Evolutionary conservation across 805 yeast species (phyloP).

Genomic region (Metschnikowia picachoensis): DNA sequence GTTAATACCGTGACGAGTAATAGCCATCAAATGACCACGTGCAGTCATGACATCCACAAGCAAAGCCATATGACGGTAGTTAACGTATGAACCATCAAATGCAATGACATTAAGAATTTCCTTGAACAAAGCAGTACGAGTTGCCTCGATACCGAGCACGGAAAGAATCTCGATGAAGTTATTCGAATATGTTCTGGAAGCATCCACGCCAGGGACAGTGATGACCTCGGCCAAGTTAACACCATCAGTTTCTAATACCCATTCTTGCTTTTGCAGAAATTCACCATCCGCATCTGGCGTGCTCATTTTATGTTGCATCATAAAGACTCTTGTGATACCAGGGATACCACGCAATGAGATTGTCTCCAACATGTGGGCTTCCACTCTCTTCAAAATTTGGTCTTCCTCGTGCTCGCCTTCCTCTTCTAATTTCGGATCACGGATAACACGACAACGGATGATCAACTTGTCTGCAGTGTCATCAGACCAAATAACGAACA

Average conservation of each 20-base stretch:
- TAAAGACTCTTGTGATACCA: slow-evolving; percentile 84
- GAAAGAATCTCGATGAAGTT: slow-evolving; percentile 93
- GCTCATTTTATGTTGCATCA: slow-evolving; percentile 80
- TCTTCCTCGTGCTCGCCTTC: slow-evolving; percentile 96
- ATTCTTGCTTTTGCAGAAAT: slow-evolving; percentile 83
- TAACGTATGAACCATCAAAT: slow-evolving; percentile 98
- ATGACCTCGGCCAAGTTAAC: slow-evolving; percentile 92
- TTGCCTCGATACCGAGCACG: slow-evolving; percentile 97
- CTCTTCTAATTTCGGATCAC: slow-evolving; percentile 94
- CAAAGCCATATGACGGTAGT: slow-evolving; percentile 96
- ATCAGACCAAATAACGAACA: slow-evolving; percentile 98
- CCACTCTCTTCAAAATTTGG: slow-evolving; percentile 90
- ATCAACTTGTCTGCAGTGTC: slow-evolving; percentile 96
- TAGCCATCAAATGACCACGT: slow-evolving; percentile 97
- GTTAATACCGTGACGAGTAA: slow-evolving; percentile 98
- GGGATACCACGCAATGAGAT: slow-evolving; percentile 94
- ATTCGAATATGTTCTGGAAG: slow-evolving; percentile 87
- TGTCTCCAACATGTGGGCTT: slow-evolving; percentile 92
- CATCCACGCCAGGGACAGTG: slow-evolving; percentile 92
- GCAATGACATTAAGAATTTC: slow-evolving; percentile 97
- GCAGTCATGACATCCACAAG: slow-evolving; percentile 98
- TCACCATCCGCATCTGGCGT: slow-evolving; percentile 80
- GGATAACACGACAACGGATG: slow-evolving; percentile 96
- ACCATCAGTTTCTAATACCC: slow-evolving; percentile 99
- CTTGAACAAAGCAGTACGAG: slow-evolving; percentile 87